These are phyloP conservation scores for Cadophora sp. DNA, from an alignment of 2,329 filamentous ascomycete species.

Conservation along the genomic window DNA sequence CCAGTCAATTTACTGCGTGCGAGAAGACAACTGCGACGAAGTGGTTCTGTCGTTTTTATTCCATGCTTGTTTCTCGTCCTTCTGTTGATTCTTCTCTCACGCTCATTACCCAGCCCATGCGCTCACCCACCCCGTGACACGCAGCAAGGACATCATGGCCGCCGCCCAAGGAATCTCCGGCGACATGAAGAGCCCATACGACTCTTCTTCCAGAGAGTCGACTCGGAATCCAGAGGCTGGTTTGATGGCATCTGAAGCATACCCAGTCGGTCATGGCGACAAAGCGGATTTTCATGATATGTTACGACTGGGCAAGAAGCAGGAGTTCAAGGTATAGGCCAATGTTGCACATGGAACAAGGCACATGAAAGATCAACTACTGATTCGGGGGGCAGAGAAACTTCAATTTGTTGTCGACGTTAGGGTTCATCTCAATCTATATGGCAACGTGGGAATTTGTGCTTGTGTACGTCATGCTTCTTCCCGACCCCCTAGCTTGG, in stretches of 20 bases:
- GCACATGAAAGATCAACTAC: neutral
- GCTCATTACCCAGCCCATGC: neutral
- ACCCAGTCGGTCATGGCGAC: conserved; percentile 31
- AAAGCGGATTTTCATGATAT: conserved; percentile 46
- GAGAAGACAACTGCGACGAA: neutral
- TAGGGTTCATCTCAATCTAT: conserved; percentile 51
- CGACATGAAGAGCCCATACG: conserved; percentile 18
- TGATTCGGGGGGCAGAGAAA: conserved; percentile 41
- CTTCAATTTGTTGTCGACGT: conserved; percentile 50
- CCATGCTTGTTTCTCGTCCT: neutral
- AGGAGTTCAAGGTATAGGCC: conserved; percentile 39
- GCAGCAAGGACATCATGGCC: neutral
- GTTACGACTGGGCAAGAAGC: conserved; percentile 43
- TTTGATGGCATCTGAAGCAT: conserved; percentile 1
- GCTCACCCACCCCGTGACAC: neutral
- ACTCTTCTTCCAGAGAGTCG: conserved; percentile 23
- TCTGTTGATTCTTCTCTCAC: neutral
- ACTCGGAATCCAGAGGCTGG: conserved; percentile 23
- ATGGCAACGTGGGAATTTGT: conserved; percentile 54
- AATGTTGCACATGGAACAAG: neutral
- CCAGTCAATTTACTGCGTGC: neutral
- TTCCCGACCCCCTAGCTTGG: neutral
- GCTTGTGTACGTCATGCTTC: conserved; percentile 41
- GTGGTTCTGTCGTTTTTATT: neutral
- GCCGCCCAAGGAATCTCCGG: neutral